A percentile compares a stretch with the other conserved stretches of the same genome.
Conservation (phyloP, 2,329 filamentous ascomycete genomes). For the Orbilia oligospora region DNA sequence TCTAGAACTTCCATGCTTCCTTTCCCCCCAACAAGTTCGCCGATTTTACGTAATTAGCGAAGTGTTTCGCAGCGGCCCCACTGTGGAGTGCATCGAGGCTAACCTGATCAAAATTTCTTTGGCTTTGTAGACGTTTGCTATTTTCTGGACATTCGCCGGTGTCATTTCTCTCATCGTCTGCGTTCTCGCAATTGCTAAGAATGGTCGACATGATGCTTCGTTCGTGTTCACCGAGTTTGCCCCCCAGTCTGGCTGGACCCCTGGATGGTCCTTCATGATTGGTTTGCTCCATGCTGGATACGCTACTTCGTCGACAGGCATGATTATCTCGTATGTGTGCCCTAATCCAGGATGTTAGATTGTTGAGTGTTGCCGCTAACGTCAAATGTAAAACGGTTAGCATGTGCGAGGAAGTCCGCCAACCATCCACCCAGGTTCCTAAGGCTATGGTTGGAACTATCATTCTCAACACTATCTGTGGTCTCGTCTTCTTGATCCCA, state of each 20-base stretch:
- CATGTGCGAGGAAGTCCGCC: slow-evolving; percentile 81
- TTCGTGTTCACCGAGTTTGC: slow-evolving; percentile 80
- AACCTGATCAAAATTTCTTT: slow-evolving; percentile 39
- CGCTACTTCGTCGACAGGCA: slow-evolving; percentile 81
- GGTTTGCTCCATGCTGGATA: slow-evolving; percentile 81
- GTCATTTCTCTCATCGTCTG: slow-evolving; percentile 76
- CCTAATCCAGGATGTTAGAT: slow-evolving; percentile 45
- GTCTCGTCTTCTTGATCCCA: slow-evolving; percentile 78
- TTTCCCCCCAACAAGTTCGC: slow-evolving; percentile 62
- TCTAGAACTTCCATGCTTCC: slow-evolving; percentile 29
- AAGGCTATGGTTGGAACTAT: slow-evolving; percentile 80
- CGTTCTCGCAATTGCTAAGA: slow-evolving; percentile 77
- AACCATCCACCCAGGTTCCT: slow-evolving; percentile 77
- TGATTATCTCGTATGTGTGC: slow-evolving; percentile 79
- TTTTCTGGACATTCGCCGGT: slow-evolving; percentile 81
- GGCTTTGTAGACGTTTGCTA: slow-evolving; percentile 75
- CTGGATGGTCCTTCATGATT: slow-evolving; percentile 81
- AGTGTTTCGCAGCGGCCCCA: slow-evolving; percentile 29
- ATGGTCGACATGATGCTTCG: slow-evolving; percentile 75
- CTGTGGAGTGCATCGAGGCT: slow-evolving; percentile 42
- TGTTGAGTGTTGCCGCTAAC: slow-evolving; percentile 16
- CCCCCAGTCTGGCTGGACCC: slow-evolving; percentile 77
- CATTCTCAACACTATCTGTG: slow-evolving; percentile 76
- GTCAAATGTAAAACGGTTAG: slow-evolving; percentile 66
- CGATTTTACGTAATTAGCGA: slow-evolving; percentile 57